Evolutionary conservation across 768 basidiomycete species (phyloP).

Genomic region (Brasilioporus rufonigricans): DNA sequence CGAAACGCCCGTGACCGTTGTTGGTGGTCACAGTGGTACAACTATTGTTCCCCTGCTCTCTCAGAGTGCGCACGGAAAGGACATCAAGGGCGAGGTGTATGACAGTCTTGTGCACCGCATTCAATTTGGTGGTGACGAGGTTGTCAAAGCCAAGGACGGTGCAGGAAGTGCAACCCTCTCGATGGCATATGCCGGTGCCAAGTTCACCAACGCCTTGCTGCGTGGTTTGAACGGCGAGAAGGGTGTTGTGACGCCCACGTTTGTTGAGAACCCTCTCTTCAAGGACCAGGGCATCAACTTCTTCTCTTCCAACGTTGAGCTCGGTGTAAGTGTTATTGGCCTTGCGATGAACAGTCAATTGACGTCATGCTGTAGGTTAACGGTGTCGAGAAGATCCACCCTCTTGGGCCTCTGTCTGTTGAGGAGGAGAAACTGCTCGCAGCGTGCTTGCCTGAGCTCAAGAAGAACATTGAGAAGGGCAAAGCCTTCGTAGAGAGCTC

Average conservation of each 20-base stretch:
- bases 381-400: constrained; percentile 92
- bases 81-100: constrained; percentile 71
- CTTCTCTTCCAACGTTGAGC: constrained; percentile 93
- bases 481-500: constrained; percentile 61
- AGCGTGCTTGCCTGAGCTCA: constrained; percentile 86
- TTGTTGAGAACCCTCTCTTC: constrained; percentile 87
- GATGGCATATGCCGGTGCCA: constrained; percentile 77
- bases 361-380: constrained; percentile 45
- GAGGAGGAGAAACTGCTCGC: constrained; percentile 85
- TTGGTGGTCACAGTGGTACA: constrained; percentile 96
- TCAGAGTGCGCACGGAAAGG: constrained; percentile 69
- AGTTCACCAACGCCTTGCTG: constrained; percentile 60
- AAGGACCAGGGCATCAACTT: constrained; percentile 85
- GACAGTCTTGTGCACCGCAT: constrained; percentile 86
- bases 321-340: constrained; percentile 61
- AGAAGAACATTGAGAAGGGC: constrained; percentile 99
- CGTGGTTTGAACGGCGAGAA: constrained; percentile 66
- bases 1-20: constrained; percentile 74
- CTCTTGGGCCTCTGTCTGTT: constrained; percentile 72
- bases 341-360: constrained; percentile 1
- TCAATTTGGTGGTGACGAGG: constrained; percentile 98
- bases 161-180: constrained; percentile 74
- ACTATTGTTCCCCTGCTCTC: constrained; percentile 97
- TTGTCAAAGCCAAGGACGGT: constrained; percentile 96
- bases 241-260: constrained; percentile 73